Evolutionary conservation across 495 filamentous ascomycete genomes (phyloP).

Genomic region (Venustampulla echinocandica): DNA sequence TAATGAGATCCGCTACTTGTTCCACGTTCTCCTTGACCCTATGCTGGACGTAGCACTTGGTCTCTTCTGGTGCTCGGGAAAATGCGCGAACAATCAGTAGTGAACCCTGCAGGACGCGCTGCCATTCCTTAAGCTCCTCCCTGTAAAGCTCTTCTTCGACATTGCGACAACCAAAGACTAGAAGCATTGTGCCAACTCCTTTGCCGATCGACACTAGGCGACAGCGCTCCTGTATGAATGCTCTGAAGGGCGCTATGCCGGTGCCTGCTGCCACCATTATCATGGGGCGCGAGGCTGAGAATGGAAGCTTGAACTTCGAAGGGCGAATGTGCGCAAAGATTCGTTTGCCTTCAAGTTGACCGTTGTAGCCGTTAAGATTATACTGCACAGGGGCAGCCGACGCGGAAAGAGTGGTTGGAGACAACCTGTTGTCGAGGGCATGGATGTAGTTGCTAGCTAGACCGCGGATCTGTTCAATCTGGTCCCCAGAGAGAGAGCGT

Average conservation of each 20-base stretch:
- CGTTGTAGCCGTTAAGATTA: slow-evolving; percentile 27
- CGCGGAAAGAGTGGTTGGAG: no score
- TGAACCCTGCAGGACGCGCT: slow-evolving; percentile 4
- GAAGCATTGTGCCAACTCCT: slow-evolving; percentile 21
- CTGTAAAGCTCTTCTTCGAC: slow-evolving; percentile 56
- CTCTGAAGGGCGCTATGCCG: slow-evolving; percentile 49
- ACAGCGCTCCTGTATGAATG: slow-evolving; percentile 39
- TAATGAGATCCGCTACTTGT: slow-evolving; percentile 26
- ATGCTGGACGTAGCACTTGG: slow-evolving; percentile 67
- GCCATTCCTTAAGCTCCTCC: slow-evolving; percentile 63
- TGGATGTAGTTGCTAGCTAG: slow-evolving; percentile 13
- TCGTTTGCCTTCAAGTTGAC: slow-evolving; percentile 19
- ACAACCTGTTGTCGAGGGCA: not conserved
- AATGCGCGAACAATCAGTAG: slow-evolving; percentile 53
- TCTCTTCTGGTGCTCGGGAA: slow-evolving; percentile 60
- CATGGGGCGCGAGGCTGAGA: slow-evolving; percentile 48
- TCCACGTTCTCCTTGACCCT: slow-evolving; percentile 42
- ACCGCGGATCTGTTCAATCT: slow-evolving; percentile 1
- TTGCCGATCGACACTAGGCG: slow-evolving; percentile 23
- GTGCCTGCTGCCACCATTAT: slow-evolving; percentile 52
- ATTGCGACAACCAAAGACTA: slow-evolving; percentile 62
- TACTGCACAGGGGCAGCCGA: slow-evolving; percentile 13
- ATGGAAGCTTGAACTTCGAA: slow-evolving; percentile 52
- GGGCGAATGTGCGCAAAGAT: slow-evolving; percentile 1
- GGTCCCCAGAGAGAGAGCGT: not conserved